phyloP scores from a whole-genome alignment of 2,329 filamentous ascomycete species.

The Teratosphaeria destructans region DNA sequence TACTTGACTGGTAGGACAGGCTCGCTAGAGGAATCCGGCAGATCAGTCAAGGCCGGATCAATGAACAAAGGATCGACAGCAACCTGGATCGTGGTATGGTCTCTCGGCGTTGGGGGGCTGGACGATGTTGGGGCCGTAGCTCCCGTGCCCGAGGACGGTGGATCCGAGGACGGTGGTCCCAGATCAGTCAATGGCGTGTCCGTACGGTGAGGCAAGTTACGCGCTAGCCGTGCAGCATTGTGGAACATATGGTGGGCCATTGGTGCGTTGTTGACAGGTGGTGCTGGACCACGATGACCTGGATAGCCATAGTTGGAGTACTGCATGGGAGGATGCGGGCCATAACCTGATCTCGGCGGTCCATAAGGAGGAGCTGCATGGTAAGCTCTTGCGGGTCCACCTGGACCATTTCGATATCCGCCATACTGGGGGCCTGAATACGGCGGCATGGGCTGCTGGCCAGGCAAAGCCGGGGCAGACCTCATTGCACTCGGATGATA shows the following conservation, averaged over 20 bases:
- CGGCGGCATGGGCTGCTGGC: conserved; percentile 10
- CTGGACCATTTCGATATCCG: background rate
- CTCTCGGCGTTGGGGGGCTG: conserved; percentile 32
- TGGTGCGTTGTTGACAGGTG: conserved; percentile 13
- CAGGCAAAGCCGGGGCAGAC: conserved; percentile 9
- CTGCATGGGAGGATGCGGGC: conserved; percentile 11
- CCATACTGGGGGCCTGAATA: conserved; percentile 3
- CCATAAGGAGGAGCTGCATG: conserved; percentile 11
- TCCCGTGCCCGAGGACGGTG: conserved; percentile 26
- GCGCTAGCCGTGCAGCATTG: conserved; percentile 24
- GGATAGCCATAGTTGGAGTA: conserved; percentile 8
- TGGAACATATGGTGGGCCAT: conserved; percentile 25
- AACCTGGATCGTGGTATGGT: conserved; percentile 27
- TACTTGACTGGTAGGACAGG: conserved; percentile 26
- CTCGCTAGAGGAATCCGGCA: conserved; percentile 26
- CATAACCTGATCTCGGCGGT: conserved; percentile 13
- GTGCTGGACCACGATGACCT: conserved; percentile 14
- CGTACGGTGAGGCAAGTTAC: conserved; percentile 21
- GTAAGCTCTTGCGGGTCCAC: background rate
- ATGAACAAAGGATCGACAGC: conserved; percentile 25
- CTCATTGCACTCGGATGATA: conserved; percentile 18
- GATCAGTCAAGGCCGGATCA: conserved; percentile 22
- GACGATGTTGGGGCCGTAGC: conserved; percentile 26
- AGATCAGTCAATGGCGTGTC: conserved; percentile 29
- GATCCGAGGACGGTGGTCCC: conserved; percentile 34